Conservation (phyloP, 192 early-diverging fungal species). For the Coemansia sp. region DNA sequence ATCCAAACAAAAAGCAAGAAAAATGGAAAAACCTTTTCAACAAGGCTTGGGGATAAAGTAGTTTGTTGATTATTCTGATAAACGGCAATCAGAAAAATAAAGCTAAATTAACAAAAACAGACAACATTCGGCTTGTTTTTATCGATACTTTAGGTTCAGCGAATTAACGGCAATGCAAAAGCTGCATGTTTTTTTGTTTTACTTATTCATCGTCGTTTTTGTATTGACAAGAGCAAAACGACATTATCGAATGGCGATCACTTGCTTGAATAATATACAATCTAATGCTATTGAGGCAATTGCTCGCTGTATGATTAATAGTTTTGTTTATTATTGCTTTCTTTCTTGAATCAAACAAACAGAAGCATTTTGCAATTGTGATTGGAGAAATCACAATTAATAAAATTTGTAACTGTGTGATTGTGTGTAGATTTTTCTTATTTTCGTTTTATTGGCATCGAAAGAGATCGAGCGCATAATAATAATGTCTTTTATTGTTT, state of each 20-base stretch:
- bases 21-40: background rate
- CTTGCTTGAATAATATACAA: background rate
- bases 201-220: background rate
- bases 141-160: too few species aligned
- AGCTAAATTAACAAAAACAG: background rate
- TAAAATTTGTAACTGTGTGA: background rate
- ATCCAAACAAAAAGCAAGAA: background rate
- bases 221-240: background rate
- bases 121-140: background rate
- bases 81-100: background rate
- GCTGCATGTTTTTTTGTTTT: background rate
- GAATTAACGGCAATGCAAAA: background rate
- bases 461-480: background rate
- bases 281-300: background rate
- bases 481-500: too few species aligned
- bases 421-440: background rate
- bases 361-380: background rate
- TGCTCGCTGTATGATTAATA: background rate
- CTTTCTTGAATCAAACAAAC: background rate
- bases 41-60: background rate
- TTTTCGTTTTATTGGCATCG: background rate
- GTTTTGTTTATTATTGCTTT: background rate
- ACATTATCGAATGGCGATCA: background rate
- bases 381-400: background rate
- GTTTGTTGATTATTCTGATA: background rate